Conservation (phyloP, 345 rosid species). For the Alliaria petiolata region DNA sequence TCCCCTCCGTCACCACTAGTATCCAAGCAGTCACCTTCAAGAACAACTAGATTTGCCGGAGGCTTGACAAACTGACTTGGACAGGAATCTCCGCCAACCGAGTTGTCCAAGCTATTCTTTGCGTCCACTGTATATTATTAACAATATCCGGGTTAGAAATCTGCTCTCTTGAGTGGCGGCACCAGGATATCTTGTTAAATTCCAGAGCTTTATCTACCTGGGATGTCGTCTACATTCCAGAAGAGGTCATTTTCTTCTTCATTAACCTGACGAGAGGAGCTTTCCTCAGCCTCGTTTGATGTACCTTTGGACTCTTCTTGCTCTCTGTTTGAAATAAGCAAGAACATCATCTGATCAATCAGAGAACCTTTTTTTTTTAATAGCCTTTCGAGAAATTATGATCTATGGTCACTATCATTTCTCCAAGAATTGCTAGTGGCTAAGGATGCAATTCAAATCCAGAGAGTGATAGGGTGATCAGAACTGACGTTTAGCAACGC, state of each 20-base stretch:
- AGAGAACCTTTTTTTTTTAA: not conserved
- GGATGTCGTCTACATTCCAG: conserved; percentile 76
- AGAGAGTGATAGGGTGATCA: not conserved
- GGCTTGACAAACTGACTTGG: conserved; percentile 72
- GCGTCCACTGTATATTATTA: conserved; percentile 55
- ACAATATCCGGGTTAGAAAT: not conserved
- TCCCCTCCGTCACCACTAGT: conserved; percentile 71
- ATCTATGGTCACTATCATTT: not conserved
- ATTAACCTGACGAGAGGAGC: conserved; percentile 34
- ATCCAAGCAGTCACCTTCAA: conserved; percentile 92
- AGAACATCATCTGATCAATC: not conserved
- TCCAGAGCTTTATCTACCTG: conserved; percentile 45
- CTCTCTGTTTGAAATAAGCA: conserved; percentile 45
- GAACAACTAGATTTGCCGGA: conserved; percentile 90
- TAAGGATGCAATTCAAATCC: not conserved
- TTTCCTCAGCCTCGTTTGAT: conserved; percentile 39
- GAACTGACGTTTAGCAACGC: not conserved
- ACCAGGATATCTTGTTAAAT: not conserved
- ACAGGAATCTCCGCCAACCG: conserved; percentile 47
- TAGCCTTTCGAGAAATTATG: not conserved
- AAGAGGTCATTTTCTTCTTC: conserved; percentile 65
- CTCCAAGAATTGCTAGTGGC: not conserved
- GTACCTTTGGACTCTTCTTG: conserved; percentile 51
- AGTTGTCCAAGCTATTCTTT: conserved; percentile 67
- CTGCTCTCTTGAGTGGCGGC: not conserved